phyloP scores from a whole-genome alignment of 345 rosid genomes.

The Bruguiera gymnorhiza region DNA sequence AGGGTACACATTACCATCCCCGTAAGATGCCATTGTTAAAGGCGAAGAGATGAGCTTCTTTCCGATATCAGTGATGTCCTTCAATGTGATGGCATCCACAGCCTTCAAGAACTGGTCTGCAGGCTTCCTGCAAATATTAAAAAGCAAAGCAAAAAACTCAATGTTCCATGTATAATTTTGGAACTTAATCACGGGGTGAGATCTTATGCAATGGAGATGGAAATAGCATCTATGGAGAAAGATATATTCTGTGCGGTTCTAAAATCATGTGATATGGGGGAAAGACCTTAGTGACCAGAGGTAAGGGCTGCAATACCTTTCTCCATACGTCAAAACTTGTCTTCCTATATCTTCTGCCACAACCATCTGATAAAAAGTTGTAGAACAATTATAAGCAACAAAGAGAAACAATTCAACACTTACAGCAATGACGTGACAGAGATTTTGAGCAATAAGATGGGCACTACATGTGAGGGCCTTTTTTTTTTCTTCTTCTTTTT shows the following conservation, averaged over 20 bases:
- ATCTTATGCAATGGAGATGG: too few relatives aligned
- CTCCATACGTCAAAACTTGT: constrained; percentile 80
- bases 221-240: too few relatives aligned
- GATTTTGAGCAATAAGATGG: background rate
- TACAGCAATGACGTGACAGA: background rate
- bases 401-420: background rate
- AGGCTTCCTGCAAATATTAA: constrained; percentile 53
- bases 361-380: constrained; percentile 42
- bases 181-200: too few relatives aligned
- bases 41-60: constrained; percentile 67
- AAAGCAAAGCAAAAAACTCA: too few relatives aligned
- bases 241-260: too few relatives aligned
- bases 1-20: constrained; percentile 57
- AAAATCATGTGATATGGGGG: too few relatives aligned
- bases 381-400: background rate
- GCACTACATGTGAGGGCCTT: background rate
- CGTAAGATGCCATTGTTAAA: constrained; percentile 79
- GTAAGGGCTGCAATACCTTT: constrained; percentile 48
- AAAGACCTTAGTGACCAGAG: background rate
- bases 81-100: constrained; percentile 58
- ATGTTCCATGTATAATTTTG: too few relatives aligned
- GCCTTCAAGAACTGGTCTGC: constrained; percentile 63
- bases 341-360: constrained; percentile 81
- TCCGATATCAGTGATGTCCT: constrained; percentile 52
- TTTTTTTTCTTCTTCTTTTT: background rate